These are phyloP conservation scores for Tulasnella sp. DNA, from an alignment of 768 basidiomycete genomes.

Conservation along the genomic window DNA sequence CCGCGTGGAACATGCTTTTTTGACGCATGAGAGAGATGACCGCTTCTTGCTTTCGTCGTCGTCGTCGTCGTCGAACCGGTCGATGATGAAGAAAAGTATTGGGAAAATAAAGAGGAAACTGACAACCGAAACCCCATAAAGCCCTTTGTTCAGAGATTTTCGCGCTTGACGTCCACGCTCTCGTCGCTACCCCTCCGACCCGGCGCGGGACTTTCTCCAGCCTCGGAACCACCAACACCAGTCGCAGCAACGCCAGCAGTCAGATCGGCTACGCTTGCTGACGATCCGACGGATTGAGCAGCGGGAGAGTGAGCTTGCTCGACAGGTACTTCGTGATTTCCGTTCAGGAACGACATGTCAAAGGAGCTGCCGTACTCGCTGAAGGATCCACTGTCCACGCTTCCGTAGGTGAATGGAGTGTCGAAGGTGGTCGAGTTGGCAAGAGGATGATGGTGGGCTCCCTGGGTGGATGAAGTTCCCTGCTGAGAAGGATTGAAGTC, in stretches of 20 bases:
- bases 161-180: conserved; percentile 8
- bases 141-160: not conserved
- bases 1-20: not conserved
- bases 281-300: not conserved
- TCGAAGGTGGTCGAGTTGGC: not conserved
- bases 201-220: not conserved
- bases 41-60: conserved; percentile 3
- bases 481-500: conserved; percentile 34
- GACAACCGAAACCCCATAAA: not conserved
- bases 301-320: not conserved
- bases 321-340: not conserved
- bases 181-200: conserved; percentile 2
- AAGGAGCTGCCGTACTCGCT: conserved; percentile 14
- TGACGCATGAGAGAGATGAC: not conserved
- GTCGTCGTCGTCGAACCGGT: not conserved
- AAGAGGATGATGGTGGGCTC: not conserved
- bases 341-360: conserved; percentile 20
- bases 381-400: not conserved
- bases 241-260: conserved; percentile 3
- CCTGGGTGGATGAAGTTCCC: not conserved
- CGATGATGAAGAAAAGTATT: not conserved
- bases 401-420: not conserved
- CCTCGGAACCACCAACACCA: not conserved
- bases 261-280: conserved; percentile 8
- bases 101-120: not conserved